Conservation (phyloP, 805 yeast genomes). For the Ogataea zsoltii region DNA sequence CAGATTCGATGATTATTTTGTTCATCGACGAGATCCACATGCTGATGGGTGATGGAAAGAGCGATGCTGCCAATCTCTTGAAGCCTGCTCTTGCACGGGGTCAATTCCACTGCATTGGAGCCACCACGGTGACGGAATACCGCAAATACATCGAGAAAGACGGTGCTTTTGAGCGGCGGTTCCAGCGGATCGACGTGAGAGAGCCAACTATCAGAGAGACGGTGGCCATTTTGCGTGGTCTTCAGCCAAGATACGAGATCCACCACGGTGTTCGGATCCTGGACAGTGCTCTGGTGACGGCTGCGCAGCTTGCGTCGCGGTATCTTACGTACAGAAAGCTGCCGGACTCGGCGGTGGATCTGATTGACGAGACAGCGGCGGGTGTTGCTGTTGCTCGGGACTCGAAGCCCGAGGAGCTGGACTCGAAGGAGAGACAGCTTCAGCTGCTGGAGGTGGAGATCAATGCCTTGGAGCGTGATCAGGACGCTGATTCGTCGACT, state of each 20-base stretch:
- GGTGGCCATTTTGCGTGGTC: slow-evolving; percentile 92
- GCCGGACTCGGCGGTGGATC: slow-evolving; percentile 96
- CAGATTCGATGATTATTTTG: slow-evolving; percentile 80
- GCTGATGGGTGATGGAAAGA: slow-evolving; percentile 99
- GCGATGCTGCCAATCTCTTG: slow-evolving; percentile 93
- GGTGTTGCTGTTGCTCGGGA: slow-evolving; percentile 98
- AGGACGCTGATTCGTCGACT: slow-evolving; percentile 78
- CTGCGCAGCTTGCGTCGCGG: slow-evolving; percentile 92
- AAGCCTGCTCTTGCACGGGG: slow-evolving; percentile 98
- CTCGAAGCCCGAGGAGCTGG: slow-evolving; percentile 96
- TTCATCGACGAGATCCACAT: slow-evolving; percentile 98
- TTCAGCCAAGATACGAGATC: slow-evolving; percentile 91
- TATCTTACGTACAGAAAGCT: slow-evolving; percentile 92
- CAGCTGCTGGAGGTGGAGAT: slow-evolving; percentile 93
- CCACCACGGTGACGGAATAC: slow-evolving; percentile 94
- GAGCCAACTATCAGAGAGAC: slow-evolving; percentile 94
- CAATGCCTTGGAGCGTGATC: slow-evolving; percentile 94
- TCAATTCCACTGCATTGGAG: slow-evolving; percentile 95
- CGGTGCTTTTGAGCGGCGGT: slow-evolving; percentile 98
- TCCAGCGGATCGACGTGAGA: slow-evolving; percentile 94
- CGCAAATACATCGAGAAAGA: slow-evolving; percentile 91
- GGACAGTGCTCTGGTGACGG: slow-evolving; percentile 90
- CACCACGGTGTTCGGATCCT: slow-evolving; percentile 97
- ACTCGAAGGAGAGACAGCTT: slow-evolving; percentile 87
- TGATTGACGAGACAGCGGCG: slow-evolving; percentile 95